A percentile compares a stretch with the other conserved stretches of the same genome.
Conservation (phyloP, 1,284 basidiomycete species). For the Pterulicium gracile region DNA sequence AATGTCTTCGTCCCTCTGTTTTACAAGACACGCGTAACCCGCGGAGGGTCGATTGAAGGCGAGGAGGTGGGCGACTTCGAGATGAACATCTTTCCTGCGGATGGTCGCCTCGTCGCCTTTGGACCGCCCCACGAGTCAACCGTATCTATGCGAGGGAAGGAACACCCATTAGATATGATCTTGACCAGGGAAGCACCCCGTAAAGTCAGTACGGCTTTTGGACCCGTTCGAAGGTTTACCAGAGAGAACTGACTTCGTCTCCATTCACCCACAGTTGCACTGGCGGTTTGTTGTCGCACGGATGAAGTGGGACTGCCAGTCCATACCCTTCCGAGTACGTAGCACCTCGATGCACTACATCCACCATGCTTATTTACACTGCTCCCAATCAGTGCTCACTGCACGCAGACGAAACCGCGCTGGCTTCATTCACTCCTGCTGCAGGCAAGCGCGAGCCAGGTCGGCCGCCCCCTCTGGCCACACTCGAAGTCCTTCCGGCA, state of each 20-base stretch:
- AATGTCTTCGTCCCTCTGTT: constrained; percentile 20
- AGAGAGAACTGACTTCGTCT: too few relatives aligned
- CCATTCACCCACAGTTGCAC: too few relatives aligned
- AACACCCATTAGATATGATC: not conserved
- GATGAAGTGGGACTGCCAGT: not conserved
- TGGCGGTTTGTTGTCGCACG: not conserved
- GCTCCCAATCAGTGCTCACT: not conserved
- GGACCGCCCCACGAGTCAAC: not conserved
- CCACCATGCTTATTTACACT: too few relatives aligned
- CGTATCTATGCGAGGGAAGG: not conserved
- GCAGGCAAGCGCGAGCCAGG: not conserved
- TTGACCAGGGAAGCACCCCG: too few relatives aligned
- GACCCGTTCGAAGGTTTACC: too few relatives aligned
- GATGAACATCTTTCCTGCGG: too few relatives aligned
- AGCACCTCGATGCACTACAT: too few relatives aligned
- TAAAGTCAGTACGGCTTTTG: too few relatives aligned
- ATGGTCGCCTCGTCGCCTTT: too few relatives aligned
- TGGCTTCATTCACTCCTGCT: not conserved
- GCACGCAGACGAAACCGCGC: not conserved
- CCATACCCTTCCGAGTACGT: too few relatives aligned
- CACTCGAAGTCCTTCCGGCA: not conserved
- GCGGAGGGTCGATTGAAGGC: constrained; percentile 13
- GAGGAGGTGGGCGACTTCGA: constrained; percentile 19
- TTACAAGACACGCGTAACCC: constrained; percentile 16
- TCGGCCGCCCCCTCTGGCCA: not conserved